Conservation (phyloP, 495 filamentous ascomycete genomes). For the Lasiosphaeria miniovina region DNA sequence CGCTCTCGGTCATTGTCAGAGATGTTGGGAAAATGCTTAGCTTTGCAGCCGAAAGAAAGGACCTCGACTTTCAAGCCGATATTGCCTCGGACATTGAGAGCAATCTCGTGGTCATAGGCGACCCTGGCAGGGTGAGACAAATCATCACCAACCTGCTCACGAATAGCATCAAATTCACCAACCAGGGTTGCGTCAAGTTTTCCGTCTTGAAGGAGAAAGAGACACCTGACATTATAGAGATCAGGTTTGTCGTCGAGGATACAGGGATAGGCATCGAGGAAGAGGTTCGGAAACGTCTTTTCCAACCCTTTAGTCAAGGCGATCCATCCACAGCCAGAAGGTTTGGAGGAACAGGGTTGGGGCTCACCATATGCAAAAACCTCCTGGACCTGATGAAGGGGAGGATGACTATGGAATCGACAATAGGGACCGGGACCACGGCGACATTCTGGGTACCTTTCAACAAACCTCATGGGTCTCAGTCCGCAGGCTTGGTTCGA, state of each 20-base stretch:
- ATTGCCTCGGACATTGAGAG: constrained; percentile 40
- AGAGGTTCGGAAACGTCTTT: constrained; percentile 65
- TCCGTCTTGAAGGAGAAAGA: constrained; percentile 47
- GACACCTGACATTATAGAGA: constrained; percentile 44
- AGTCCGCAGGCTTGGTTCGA: constrained; percentile 44
- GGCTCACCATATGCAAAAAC: constrained; percentile 75
- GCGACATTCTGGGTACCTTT: constrained; percentile 69
- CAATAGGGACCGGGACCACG: constrained; percentile 57
- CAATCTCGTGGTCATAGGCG: constrained; percentile 61
- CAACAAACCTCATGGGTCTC: constrained; percentile 45
- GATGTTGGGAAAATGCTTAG: constrained; percentile 66
- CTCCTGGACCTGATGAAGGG: constrained; percentile 83
- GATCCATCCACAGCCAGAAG: constrained; percentile 71
- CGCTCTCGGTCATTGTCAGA: constrained; percentile 65
- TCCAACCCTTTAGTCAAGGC: constrained; percentile 83
- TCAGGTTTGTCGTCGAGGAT: constrained; percentile 68
- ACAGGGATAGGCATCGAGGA: constrained; percentile 84
- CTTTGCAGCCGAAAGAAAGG: constrained; percentile 57
- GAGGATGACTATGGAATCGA: constrained; percentile 61
- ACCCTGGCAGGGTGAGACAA: constrained; percentile 75
- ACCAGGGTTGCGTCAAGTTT: constrained; percentile 63
- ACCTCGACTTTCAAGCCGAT: constrained; percentile 52
- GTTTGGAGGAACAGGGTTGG: constrained; percentile 80
- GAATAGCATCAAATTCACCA: constrained; percentile 88
- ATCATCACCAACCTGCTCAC: constrained; percentile 83